A percentile compares a stretch with the other conserved stretches of the same genome.
Evolutionary conservation across 345 rosid genomes (phyloP).

Genomic region (Salix udensis): DNA sequence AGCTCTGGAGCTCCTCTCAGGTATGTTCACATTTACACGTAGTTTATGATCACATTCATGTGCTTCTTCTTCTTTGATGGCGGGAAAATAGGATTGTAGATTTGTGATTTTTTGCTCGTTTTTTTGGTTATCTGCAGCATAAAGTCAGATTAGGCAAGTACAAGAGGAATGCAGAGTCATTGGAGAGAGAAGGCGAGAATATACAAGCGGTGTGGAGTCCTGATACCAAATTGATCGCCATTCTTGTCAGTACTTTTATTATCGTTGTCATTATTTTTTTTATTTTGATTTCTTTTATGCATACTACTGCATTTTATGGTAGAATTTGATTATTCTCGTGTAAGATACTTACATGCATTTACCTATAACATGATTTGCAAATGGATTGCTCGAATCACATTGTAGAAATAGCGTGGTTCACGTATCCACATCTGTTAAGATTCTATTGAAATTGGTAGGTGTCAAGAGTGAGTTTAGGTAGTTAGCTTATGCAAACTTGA

Average conservation of each 20-base stretch:
- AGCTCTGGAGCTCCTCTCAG: conserved; percentile 88
- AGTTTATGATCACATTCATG: neutral
- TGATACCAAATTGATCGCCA: conserved; percentile 73
- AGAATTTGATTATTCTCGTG: neutral
- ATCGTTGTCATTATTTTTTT: neutral
- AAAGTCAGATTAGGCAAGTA: conserved; percentile 89
- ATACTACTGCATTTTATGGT: neutral
- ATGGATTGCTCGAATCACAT: neutral
- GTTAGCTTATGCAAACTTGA: neutral
- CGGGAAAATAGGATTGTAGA: conserved; percentile 11
- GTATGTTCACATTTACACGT: conserved; percentile 19
- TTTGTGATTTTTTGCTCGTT: conserved; percentile 12
- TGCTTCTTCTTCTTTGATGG: neutral
- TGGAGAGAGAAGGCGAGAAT: conserved; percentile 82
- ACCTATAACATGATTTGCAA: neutral
- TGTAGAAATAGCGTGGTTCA: neutral
- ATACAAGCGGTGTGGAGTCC: conserved; percentile 89
- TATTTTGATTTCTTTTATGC: neutral
- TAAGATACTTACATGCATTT: neutral
- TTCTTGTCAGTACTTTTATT: conserved; percentile 53
- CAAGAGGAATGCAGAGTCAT: conserved; percentile 67
- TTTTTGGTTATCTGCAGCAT: conserved; percentile 40
- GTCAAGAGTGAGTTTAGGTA: neutral
- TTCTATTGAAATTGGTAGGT: neutral
- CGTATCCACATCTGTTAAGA: neutral